phyloP scores from a whole-genome alignment of 106 monocot genomes.

The Dendrobium nobile region DNA sequence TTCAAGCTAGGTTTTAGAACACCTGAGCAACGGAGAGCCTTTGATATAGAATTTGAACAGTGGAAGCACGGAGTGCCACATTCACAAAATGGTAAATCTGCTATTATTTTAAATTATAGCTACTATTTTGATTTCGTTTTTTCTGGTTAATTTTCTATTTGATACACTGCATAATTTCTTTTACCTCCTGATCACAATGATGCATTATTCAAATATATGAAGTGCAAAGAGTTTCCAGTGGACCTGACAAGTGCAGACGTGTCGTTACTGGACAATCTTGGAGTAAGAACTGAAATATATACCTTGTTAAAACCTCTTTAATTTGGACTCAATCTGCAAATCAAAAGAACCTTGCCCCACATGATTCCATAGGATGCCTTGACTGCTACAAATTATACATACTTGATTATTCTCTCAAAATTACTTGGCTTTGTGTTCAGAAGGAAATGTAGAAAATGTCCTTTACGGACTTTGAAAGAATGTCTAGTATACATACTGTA shows the following conservation, averaged over 20 bases:
- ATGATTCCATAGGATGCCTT: not conserved
- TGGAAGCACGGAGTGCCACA: slow-evolving; percentile 26
- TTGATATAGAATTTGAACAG: slow-evolving; percentile 35
- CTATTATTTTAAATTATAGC: not conserved
- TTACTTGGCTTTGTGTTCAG: not conserved
- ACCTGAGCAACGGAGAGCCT: slow-evolving; percentile 34
- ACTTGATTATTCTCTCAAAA: not conserved
- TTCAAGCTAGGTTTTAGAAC: slow-evolving; percentile 44
- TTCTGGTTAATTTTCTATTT: not conserved
- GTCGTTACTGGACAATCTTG: not conserved
- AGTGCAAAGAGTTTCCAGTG: not conserved
- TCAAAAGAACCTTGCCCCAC: not conserved
- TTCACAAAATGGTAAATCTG: slow-evolving; percentile 26
- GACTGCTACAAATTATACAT: not conserved
- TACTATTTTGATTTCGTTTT: not conserved
- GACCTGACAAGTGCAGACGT: not conserved
- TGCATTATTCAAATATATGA: not conserved
- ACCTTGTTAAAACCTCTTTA: too few species aligned
- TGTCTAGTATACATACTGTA: not conserved
- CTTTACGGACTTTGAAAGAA: not conserved
- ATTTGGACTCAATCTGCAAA: not conserved
- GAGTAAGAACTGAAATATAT: not conserved
- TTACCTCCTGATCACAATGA: not conserved
- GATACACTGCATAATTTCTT: not conserved
- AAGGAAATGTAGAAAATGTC: not conserved